Base-by-base conservation (phyloP, 306 rosid genomes). In the Trifolium dubium region DNA sequence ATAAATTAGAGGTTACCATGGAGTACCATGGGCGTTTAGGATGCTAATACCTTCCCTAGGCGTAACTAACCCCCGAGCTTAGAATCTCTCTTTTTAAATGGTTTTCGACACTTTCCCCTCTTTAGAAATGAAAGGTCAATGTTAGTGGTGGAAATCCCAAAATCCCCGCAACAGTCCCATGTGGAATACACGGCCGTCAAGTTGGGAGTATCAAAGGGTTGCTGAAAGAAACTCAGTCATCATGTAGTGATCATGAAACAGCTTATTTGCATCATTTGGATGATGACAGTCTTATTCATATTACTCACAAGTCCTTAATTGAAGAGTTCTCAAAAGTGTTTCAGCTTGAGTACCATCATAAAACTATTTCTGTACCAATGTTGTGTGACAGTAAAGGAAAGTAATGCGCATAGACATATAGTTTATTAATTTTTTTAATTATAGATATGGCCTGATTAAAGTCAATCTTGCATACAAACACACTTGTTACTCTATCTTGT, bases 191-290 rank as follows among this genome's bases (percentile, higher is more conserved):
- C 3, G 78, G 81, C 41, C 82, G 88, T 37, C 81, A 80, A 68
- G 95, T 86, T 41, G 94, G 94, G 80, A 90, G 87, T 82, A 69
- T 92, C 67, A 87, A 77, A 77, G 83, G 74, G 67, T 81, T 86
- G 81, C 79, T 84, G 5, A 75, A 61, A 32, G 85, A 85, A 55
- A 40, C 58, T 69, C 79, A 72, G 51, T 63, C 78, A 31, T 46
- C 79, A 28, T 53, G 23, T n/a, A 44, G 15, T 5, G 46, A 40
- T 72, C 30, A 14, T 62, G 83, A 67, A 46, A 72, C 47, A 64
- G 14, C 76, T 18, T n/a, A 65, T 34, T 17, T 68, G n/a, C 68
- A 46, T 71, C 15, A 54, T 58, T 23, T 58, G 7, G 79, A 73
- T 53, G 86, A 92, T 75, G 41, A 56, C 46, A 59, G 76, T 66